Evolutionary conservation across 305 asterid species (phyloP).

Genomic region (Solanum hybrid): DNA sequence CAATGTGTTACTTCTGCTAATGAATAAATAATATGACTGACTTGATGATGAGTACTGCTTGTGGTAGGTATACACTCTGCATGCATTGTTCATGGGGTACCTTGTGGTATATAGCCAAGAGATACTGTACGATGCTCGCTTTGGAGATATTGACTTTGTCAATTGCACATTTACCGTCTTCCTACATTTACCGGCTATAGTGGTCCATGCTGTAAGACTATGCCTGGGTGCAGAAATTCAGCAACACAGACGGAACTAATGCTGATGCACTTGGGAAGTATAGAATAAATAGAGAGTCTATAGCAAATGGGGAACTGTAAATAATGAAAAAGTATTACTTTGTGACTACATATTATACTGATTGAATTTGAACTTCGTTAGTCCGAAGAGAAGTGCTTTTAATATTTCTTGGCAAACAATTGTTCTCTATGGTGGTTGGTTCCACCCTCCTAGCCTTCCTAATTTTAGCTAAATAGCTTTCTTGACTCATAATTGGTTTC

Average conservation of each 20-base stretch:
- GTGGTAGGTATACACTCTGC: not conserved
- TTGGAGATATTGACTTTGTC: not conserved
- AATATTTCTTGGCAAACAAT: not conserved
- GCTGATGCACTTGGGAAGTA: not conserved
- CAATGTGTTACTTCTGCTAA: not conserved
- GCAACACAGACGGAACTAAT: not conserved
- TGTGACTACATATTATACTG: not conserved
- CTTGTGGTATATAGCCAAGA: not conserved
- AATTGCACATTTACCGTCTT: not conserved
- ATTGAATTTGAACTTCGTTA: not conserved
- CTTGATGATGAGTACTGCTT: not conserved
- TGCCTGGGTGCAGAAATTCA: not conserved
- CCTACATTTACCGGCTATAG: not conserved
- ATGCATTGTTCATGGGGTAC: not conserved
- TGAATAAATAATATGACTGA: not conserved
- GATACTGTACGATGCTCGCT: not conserved
- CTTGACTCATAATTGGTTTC: too few species aligned
- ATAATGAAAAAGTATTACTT: not conserved
- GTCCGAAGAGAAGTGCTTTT: not conserved
- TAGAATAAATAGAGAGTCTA: not conserved
- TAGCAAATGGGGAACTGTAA: not conserved
- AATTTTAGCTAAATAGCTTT: too few species aligned
- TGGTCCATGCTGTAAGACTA: not conserved
- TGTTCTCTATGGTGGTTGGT: too few species aligned
- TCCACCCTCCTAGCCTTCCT: too few species aligned